Conservation (phyloP, 2,329 filamentous ascomycete species). For the Kalmusia sp. region DNA sequence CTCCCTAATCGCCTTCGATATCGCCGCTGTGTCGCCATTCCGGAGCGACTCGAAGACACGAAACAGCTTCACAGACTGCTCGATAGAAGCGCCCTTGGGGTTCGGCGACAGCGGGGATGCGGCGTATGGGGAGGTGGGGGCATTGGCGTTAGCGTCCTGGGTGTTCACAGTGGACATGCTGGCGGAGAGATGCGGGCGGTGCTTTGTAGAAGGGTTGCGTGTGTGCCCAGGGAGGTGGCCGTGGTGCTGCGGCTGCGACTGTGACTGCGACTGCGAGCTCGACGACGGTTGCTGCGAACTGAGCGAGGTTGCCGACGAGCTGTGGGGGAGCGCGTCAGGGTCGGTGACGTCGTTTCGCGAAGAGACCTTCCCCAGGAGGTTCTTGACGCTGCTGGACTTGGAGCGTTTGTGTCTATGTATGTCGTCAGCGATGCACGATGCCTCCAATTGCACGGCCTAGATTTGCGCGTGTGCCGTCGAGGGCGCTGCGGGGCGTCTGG, state of each 20-base stretch:
- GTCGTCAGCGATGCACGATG: conserved; percentile 2
- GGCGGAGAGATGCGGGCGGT: conserved; percentile 36
- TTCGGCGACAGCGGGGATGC: conserved; percentile 35
- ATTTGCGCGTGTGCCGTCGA: conserved; percentile 12
- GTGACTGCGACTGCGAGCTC: conserved; percentile 19
- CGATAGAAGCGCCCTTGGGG: conserved; percentile 63
- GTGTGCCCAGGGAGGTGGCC: conserved; percentile 26
- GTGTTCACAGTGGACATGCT: conserved; percentile 34
- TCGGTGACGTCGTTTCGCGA: conserved; percentile 41
- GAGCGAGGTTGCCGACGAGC: conserved; percentile 32
- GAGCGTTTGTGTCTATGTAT: conserved; percentile 50
- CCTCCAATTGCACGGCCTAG: conserved; percentile 11
- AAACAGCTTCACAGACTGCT: conserved; percentile 94
- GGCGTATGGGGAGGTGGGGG: conserved; percentile 25
- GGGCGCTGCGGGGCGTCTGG: conserved; percentile 17
- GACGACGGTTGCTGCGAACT: conserved; percentile 31
- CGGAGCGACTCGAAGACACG: conserved; percentile 91
- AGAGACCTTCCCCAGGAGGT: conserved; percentile 44
- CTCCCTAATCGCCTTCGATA: conserved; percentile 83
- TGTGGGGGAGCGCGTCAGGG: conserved; percentile 22
- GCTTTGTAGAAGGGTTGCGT: conserved; percentile 37
- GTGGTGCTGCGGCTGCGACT: conserved; percentile 15
- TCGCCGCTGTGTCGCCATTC: conserved; percentile 87
- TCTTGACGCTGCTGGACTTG: conserved; percentile 48
- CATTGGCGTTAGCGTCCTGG: conserved; percentile 20